Evolutionary conservation across 345 rosid species (phyloP), one percentile per base, ranked within the genome.

Genomic region (Aquilaria sinensis): DNA sequence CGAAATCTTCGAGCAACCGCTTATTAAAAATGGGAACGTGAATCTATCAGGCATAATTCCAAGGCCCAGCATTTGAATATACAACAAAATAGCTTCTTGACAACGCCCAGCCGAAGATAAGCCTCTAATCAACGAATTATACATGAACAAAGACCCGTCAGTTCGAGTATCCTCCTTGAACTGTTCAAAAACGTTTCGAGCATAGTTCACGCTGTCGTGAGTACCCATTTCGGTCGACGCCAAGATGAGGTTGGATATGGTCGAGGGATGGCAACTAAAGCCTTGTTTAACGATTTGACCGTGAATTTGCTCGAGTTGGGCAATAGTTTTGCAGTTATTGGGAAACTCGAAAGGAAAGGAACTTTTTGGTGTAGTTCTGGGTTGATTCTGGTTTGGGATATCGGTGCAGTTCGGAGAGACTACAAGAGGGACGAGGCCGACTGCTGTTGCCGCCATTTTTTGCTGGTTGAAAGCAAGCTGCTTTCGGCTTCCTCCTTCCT

Each of bases 111-210:
- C 12, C 43, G 66, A 60, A 73, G 87, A 72, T 50, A 59, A 80
- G n/a, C 85, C 81, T 75, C 85, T 74, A 31, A 80, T 80, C 74
- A 77, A 71, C 46, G 78, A 73, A 72, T 78, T 83, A 68, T 67
- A 78, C 78, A 71, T 66, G 51, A 58, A 78, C 72, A 67, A 65
- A 62, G 77, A 71, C 47, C 71, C 72, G 12, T 3, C 60, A n/a
- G 53, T 58, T 15, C 67, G 72, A 62, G 52, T 58, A 53, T 77
- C 76, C 9, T 69, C 58, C 5, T 51, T 56, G 59, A 67, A 82
- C 47, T 64, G 34, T 32, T 77, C 67, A 7, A 82, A 70, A 45
- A 72, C 71, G 50, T 69, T 80, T 31, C 56, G 74, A 6, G 87
- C 84, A 56, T 73, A 79, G 47, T 30, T 64, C 54, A 83, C 63